Evolutionary conservation across 805 yeast species (phyloP).

Genomic region (Metschnikowia vanudenii): DNA sequence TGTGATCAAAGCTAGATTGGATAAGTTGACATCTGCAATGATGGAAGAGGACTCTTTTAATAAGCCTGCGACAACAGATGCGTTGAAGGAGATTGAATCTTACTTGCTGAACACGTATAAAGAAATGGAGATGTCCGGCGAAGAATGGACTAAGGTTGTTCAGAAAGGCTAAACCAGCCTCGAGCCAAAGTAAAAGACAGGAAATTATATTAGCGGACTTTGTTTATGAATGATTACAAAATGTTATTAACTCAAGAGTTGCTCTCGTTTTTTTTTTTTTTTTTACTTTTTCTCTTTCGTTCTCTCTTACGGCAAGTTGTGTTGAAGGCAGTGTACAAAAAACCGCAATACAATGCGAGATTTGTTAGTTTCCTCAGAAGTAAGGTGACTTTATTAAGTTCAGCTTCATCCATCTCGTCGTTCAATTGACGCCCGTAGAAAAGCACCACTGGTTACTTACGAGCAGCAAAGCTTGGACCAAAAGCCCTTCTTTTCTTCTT

Average conservation of each 20-base stretch:
- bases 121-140: conserved; percentile 19
- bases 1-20: conserved; percentile 26
- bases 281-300: not conserved
- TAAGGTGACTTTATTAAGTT: not conserved
- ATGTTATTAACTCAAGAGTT: conserved; percentile 6
- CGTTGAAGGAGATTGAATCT: conserved; percentile 15
- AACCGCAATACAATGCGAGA: not conserved
- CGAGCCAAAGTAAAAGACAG: not conserved
- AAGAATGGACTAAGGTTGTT: conserved; percentile 15
- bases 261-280: not conserved
- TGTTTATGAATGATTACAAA: conserved; percentile 8
- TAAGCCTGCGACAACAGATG: conserved; percentile 24
- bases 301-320: not conserved
- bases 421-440: not conserved
- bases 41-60: conserved; percentile 23
- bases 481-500: conserved; percentile 40
- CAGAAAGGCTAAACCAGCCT: conserved; percentile 9
- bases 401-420: not conserved
- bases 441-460: conserved; percentile 15
- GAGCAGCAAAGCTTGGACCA: conserved; percentile 45
- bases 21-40: conserved; percentile 19
- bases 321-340: not conserved
- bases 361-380: not conserved
- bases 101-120: conserved; percentile 17
- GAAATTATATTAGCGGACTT: not conserved